Evolutionary conservation across 148 eudicot species (phyloP), one percentile per base, ranked within the genome.

Genomic region (Silene uniflora): DNA sequence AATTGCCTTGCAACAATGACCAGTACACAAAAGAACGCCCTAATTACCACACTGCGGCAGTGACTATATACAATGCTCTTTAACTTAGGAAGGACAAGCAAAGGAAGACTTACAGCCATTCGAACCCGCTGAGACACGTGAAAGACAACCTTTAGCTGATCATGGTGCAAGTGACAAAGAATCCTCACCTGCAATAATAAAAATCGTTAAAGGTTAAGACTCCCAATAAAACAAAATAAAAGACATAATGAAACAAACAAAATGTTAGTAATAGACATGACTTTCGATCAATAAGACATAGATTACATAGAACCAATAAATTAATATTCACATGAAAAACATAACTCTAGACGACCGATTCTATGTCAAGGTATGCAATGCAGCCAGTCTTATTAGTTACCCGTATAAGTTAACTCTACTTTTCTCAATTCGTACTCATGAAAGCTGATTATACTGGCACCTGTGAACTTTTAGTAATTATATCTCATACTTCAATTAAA

Each of bases 131-230:
- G 87, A 46, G 92, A 95, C 67, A 95, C 99, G 80, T 95, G 99
- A 83, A 95, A 92, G 49, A 88, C 94, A 63, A 96, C 89, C 81
- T 83, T 87, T 54, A 95, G 87, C 79, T 95, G 99, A 78, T 95
- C 99, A 80, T 95, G 99, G 83, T 95, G 97, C 84, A 95, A 84
- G 80, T 92, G 92, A 85, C 99, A 95, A 29, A 95, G 88, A 79
- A 95, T 80, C 73, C 88, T 89, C 49, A 95, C 92, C 99, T 94
- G 74, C 63, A 84, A 29, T 29, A 29, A 29, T 29, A 29, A 29
- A 29, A 29, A 29, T 29, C 32, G 3, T 21, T 27, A 70, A 52
- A 10, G 7, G 10, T 52, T 9, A 69, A 67, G 8, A 17, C 13
- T 52, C 10, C 61, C 12, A 42, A 1, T 7, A 13, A 2, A 35